These are phyloP conservation scores for Dictyostelium firmibasis DNA, from an alignment of 78 protist species.

Conservation along the genomic window DNA sequence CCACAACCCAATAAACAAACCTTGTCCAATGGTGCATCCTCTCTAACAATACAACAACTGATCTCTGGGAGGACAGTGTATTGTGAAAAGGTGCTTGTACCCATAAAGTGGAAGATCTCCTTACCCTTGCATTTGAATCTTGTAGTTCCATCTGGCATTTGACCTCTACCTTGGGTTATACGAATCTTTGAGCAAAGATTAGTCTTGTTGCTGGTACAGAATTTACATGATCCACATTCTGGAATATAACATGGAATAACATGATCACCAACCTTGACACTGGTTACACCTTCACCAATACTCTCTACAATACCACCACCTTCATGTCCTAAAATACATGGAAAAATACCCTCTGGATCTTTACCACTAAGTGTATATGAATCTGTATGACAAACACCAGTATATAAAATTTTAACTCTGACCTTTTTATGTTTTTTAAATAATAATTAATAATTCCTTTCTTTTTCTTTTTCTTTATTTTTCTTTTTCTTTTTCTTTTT, in stretches of 20 bases:
- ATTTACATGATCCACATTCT: constrained; percentile 88
- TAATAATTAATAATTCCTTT: background rate
- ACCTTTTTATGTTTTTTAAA: constrained; percentile 15
- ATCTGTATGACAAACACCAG: constrained; percentile 97
- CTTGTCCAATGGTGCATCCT: constrained; percentile 84
- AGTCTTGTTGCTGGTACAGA: constrained; percentile 89
- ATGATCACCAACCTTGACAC: constrained; percentile 87
- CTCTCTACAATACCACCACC: constrained; percentile 95
- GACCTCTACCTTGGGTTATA: constrained; percentile 91
- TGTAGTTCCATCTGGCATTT: constrained; percentile 94
- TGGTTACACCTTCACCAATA: constrained; percentile 96
- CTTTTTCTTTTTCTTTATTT: background rate
- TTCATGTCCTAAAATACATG: constrained; percentile 95
- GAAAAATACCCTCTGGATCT: constrained; percentile 93
- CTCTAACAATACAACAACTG: constrained; percentile 80
- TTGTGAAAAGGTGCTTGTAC: constrained; percentile 87
- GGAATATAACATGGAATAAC: constrained; percentile 93
- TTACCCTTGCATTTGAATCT: constrained; percentile 89
- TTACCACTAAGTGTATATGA: constrained; percentile 83
- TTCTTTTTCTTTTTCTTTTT: background rate
- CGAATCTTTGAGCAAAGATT: constrained; percentile 90
- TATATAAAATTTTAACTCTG: constrained; percentile 85
- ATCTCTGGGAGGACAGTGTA: constrained; percentile 95
- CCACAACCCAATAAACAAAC: constrained; percentile 84
- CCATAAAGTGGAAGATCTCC: constrained; percentile 90